Base-by-base conservation (phyloP, 2,329 filamentous ascomycete species). In the Epicoccum nigrum region DNA sequence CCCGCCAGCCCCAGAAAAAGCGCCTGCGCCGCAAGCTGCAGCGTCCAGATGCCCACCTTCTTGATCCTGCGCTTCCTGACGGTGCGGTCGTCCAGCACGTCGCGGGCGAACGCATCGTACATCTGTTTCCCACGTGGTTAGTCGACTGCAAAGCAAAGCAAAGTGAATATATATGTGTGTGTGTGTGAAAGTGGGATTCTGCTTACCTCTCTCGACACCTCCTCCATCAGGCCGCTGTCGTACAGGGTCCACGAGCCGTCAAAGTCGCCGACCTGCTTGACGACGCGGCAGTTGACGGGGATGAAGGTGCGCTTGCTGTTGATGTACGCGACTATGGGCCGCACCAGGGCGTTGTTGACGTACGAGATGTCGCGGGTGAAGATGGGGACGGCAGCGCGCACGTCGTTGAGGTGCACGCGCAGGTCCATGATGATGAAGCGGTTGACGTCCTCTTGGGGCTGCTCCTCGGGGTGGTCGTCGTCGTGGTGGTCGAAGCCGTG, bases 261-360 rank as follows among this genome's bases (percentile, higher is more conserved):
- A 67, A 99, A 99, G 71, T 99, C 94, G 52, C 83, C 83, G 15
- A 86, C 83, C 6, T 86, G 86, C 78, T 99, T 99, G 58, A 97
- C 91, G 40, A 99, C 90, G 54, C 93, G 88, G 76, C 94, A 97
- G 63, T 88, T 89, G 64, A 99, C 91, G 20, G 94, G 94, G 34
- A 99, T 97, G 68, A 96, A 97, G 0, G 93, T 96, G 68, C 87
- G 88, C 71, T 92, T 90, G 33, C 91, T 90, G 74, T 99, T 99
- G 75, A 99, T 97, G 72, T 97, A 99, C 6, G 94, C 94, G 32
- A 99, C 92, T 55, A 99, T 99, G 13, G 94, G 94, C 4, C 94
- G 86, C 28, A 97, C 90, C 4, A 97, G 85, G 1, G 94, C 92
- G 72, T 96, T 95, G 74, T 97, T 97, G 65, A 97, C 89, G 72